These are phyloP conservation scores for Parafenestella ontariensis DNA, from an alignment of 2,329 filamentous ascomycete genomes.

Conservation along the genomic window DNA sequence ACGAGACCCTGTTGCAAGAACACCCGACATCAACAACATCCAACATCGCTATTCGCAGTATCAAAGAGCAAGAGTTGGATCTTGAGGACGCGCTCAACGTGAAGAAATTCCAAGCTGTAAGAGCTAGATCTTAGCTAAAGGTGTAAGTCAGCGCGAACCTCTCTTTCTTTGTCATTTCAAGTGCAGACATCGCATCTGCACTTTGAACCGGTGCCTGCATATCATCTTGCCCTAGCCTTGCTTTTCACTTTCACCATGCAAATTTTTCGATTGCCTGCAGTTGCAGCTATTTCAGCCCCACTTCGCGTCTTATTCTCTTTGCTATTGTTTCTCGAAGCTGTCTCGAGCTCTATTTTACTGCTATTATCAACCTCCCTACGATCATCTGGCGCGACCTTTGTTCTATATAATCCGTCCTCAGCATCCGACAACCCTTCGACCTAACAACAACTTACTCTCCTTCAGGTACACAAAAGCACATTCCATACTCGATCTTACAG, in stretches of 20 bases:
- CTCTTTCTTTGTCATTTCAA: slow-evolving; percentile 9
- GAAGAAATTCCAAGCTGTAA: background rate
- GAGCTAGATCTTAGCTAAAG: slow-evolving; percentile 2
- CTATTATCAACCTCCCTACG: slow-evolving; percentile 1
- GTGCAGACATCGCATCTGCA: slow-evolving; percentile 9
- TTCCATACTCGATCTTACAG: background rate
- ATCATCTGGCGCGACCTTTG: background rate
- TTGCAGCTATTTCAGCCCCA: background rate
- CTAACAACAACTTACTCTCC: slow-evolving; percentile 3
- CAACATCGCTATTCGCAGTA: slow-evolving; percentile 9
- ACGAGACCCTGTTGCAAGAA: slow-evolving; percentile 18
- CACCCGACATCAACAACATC: slow-evolving; percentile 12
- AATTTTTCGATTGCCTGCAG: background rate
- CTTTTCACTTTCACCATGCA: slow-evolving; percentile 10
- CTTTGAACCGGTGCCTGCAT: slow-evolving; percentile 3
- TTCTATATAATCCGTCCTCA: background rate
- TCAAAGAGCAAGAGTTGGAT: slow-evolving; percentile 15
- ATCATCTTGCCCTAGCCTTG: slow-evolving; percentile 1
- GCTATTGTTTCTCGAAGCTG: slow-evolving; percentile 9
- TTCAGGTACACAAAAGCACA: background rate
- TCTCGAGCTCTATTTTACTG: background rate
- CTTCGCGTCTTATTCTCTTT: slow-evolving; percentile 5
- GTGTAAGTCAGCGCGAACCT: slow-evolving; percentile 16
- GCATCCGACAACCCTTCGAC: background rate
- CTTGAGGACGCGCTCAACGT: background rate